Conservation (phyloP, 805 yeast species). For the Kodamaea sagamina region DNA sequence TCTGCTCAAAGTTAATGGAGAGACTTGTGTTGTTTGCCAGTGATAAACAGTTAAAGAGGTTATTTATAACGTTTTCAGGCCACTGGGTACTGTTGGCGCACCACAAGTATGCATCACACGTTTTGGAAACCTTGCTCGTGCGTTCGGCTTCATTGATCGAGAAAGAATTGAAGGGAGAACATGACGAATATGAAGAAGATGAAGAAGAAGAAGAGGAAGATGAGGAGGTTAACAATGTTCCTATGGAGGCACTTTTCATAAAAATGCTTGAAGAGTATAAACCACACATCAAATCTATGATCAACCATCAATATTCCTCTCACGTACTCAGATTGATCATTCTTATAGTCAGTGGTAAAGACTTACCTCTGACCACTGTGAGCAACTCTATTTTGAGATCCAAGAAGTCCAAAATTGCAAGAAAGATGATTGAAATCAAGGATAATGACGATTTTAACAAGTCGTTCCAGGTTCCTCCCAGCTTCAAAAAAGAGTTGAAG, state of each 20-base stretch:
- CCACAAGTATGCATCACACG: slow-evolving; percentile 93
- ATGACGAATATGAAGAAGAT: slow-evolving; percentile 24
- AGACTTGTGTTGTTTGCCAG: slow-evolving; percentile 71
- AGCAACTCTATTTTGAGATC: slow-evolving; percentile 76
- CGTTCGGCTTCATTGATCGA: slow-evolving; percentile 74
- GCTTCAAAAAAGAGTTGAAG: slow-evolving; percentile 63
- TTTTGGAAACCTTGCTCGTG: slow-evolving; percentile 80
- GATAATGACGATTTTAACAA: slow-evolving; percentile 72
- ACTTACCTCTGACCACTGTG: slow-evolving; percentile 69
- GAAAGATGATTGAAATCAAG: slow-evolving; percentile 88
- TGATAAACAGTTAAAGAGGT: slow-evolving; percentile 61
- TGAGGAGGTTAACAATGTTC: slow-evolving; percentile 41
- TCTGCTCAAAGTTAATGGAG: slow-evolving; percentile 91
- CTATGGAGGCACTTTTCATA: slow-evolving; percentile 68
- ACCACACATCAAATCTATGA: slow-evolving; percentile 59
- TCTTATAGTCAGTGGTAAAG: slow-evolving; percentile 73
- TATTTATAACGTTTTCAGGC: slow-evolving; percentile 70
- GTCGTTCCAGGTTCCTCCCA: slow-evolving; percentile 66
- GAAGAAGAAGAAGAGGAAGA: slow-evolving; percentile 34
- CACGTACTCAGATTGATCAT: slow-evolving; percentile 79
- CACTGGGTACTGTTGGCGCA: slow-evolving; percentile 74
- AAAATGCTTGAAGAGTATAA: slow-evolving; percentile 67
- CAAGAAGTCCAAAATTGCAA: slow-evolving; percentile 81
- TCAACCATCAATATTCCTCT: slow-evolving; percentile 79
- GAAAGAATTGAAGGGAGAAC: slow-evolving; percentile 55